These are phyloP conservation scores for Suillus hirtellus DNA, from an alignment of 768 basidiomycete species.

Conservation along the genomic window DNA sequence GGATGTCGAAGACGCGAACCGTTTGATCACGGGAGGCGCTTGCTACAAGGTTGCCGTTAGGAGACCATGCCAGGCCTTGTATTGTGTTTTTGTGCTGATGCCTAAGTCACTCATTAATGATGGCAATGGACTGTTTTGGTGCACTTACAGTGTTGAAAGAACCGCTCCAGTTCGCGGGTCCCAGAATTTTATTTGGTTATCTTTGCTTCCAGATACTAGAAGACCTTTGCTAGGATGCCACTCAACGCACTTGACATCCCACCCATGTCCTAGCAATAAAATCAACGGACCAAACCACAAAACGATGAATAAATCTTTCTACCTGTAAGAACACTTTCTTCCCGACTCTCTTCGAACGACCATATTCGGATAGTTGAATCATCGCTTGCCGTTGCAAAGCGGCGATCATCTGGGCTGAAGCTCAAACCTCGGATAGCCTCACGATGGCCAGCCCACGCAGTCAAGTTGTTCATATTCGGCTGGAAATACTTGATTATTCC, in stretches of 20 bases:
- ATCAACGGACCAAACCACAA: constrained; percentile 15
- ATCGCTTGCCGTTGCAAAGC: constrained; percentile 94
- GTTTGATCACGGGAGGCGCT: constrained; percentile 95
- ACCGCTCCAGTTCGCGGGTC: constrained; percentile 92
- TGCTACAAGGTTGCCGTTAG: constrained; percentile 91
- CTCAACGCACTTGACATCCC: constrained; percentile 98
- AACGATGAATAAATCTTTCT: neutral
- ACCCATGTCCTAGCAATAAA: constrained; percentile 79
- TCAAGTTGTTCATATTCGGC: constrained; percentile 98
- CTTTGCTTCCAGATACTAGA: constrained; percentile 93
- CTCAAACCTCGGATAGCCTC: constrained; percentile 91
- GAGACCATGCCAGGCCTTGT: constrained; percentile 91
- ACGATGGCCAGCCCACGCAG: constrained; percentile 90
- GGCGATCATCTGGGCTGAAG: constrained; percentile 88
- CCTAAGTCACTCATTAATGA: constrained; percentile 38
- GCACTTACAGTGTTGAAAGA: constrained; percentile 81
- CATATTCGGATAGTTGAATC: constrained; percentile 94
- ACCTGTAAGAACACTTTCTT: constrained; percentile 89
- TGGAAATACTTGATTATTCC: constrained; percentile 99
- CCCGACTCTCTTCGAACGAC: constrained; percentile 89
- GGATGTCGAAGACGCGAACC: constrained; percentile 94
- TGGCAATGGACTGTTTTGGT: neutral
- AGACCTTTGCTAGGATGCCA: constrained; percentile 99
- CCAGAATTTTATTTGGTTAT: constrained; percentile 99
- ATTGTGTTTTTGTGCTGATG: constrained; percentile 98